Evolutionary conservation across 2,329 filamentous ascomycete species (phyloP).

Genomic region (Lachnellula cervina): DNA sequence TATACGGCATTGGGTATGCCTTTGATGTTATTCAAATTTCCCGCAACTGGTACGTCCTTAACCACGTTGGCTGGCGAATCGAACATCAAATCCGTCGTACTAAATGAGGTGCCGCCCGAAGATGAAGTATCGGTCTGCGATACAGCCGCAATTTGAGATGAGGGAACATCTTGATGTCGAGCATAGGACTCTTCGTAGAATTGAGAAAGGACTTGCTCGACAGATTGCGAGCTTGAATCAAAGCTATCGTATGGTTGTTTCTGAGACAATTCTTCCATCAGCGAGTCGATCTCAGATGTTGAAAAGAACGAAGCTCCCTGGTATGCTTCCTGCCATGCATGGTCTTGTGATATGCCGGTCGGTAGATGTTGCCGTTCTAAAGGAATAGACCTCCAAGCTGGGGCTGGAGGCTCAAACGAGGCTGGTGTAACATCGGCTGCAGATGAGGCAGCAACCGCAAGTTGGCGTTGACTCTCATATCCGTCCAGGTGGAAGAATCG

Average conservation of each 20-base stretch:
- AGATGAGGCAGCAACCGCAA: neutral
- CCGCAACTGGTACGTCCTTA: slow-evolving; percentile 22
- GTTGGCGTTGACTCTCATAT: neutral
- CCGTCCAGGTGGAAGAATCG: slow-evolving; percentile 27
- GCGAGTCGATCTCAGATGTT: slow-evolving; percentile 36
- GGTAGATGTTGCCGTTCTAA: slow-evolving; percentile 42
- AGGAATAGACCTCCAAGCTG: slow-evolving; percentile 50
- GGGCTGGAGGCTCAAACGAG: slow-evolving; percentile 13
- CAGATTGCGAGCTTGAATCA: slow-evolving; percentile 12
- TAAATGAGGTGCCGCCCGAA: slow-evolving; percentile 31
- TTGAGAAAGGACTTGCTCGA: slow-evolving; percentile 44
- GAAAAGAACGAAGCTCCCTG: slow-evolving; percentile 44
- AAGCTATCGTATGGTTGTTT: slow-evolving; percentile 2
- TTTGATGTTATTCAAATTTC: slow-evolving; percentile 56
- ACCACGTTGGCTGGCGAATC: slow-evolving; percentile 24
- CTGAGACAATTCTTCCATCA: slow-evolving; percentile 19
- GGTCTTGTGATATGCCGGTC: slow-evolving; percentile 48
- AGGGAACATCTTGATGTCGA: slow-evolving; percentile 60
- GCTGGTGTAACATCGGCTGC: slow-evolving; percentile 5
- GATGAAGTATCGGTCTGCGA: slow-evolving; percentile 23
- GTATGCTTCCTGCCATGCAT: slow-evolving; percentile 33
- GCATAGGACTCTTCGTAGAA: slow-evolving; percentile 78
- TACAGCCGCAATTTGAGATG: slow-evolving; percentile 48
- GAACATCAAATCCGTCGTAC: slow-evolving; percentile 34
- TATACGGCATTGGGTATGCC: slow-evolving; percentile 65